These are phyloP conservation scores for Orbilia oligospora DNA, from an alignment of 2,329 filamentous ascomycete species.

Conservation along the genomic window DNA sequence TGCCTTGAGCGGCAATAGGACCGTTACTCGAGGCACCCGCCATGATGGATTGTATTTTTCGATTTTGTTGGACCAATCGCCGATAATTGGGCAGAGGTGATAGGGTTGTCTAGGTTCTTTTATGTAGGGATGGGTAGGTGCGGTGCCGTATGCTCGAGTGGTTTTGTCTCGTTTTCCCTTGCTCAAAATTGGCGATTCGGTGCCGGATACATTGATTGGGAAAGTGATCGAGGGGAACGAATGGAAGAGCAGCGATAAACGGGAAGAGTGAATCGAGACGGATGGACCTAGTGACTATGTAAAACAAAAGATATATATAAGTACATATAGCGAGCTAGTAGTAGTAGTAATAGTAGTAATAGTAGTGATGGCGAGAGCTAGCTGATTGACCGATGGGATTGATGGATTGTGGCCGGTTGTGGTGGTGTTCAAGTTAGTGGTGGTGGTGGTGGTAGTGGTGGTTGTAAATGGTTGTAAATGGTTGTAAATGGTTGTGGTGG, in stretches of 20 bases:
- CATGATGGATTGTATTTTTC: constrained; percentile 47
- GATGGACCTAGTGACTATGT: constrained; percentile 4
- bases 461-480: too few relatives aligned
- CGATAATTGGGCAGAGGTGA: constrained; percentile 26
- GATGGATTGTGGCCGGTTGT: background rate
- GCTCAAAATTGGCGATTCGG: constrained; percentile 40
- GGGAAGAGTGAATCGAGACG: constrained; percentile 22
- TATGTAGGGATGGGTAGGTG: background rate
- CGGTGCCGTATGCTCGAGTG: constrained; percentile 32
- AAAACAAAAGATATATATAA: constrained; percentile 18
- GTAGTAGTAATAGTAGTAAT: background rate
- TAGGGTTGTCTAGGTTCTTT: constrained; percentile 30
- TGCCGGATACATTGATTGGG: constrained; percentile 37
- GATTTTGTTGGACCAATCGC: constrained; percentile 44
- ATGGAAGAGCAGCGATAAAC: constrained; percentile 35
- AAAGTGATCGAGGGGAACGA: constrained; percentile 48
- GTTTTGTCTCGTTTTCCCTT: constrained; percentile 34
- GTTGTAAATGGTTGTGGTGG: constrained; percentile 55
- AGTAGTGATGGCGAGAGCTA: constrained; percentile 26
- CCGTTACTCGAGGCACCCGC: constrained; percentile 60
- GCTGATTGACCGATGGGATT: constrained; percentile 34
- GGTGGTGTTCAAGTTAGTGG: too few relatives aligned
- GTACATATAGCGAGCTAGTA: constrained; percentile 38
- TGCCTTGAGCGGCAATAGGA: constrained; percentile 63
- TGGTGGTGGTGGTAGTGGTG: constrained; percentile 42